Evolutionary conservation across 2,329 filamentous ascomycete genomes (phyloP).

Genomic region (Neonectria neomacrospora): DNA sequence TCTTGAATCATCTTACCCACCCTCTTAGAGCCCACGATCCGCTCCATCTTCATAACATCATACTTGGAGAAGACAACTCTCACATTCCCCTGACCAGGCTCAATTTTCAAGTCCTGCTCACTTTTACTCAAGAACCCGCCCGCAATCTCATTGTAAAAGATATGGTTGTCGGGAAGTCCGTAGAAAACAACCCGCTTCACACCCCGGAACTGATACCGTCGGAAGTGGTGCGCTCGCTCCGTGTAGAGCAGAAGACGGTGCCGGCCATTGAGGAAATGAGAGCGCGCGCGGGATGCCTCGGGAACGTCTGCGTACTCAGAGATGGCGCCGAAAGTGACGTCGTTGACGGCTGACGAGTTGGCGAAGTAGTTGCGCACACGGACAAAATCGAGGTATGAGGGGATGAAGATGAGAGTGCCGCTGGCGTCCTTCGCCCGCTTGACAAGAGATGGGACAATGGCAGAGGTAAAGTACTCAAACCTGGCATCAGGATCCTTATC

Average conservation of each 20-base stretch:
- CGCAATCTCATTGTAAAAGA: conserved; percentile 82
- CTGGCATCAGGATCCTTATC: conserved; percentile 84
- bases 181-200: conserved; percentile 91
- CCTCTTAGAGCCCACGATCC: conserved; percentile 84
- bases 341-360: conserved; percentile 67
- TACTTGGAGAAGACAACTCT: conserved; percentile 83
- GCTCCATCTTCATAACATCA: conserved; percentile 88
- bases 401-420: conserved; percentile 89
- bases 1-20: conserved; percentile 87
- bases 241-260: conserved; percentile 90
- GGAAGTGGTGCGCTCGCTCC: conserved; percentile 96
- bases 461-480: conserved; percentile 90
- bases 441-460: conserved; percentile 79
- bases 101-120: conserved; percentile 65
- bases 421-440: conserved; percentile 71
- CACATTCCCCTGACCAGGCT: conserved; percentile 69
- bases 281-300: conserved; percentile 84
- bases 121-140: conserved; percentile 73
- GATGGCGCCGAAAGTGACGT: conserved; percentile 75
- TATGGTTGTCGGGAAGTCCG: conserved; percentile 86
- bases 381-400: conserved; percentile 94
- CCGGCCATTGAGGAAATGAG: conserved; percentile 85
- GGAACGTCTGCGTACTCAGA: conserved; percentile 86
- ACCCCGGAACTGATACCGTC: conserved; percentile 84
- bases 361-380: conserved; percentile 93